phyloP scores from a whole-genome alignment of 2,329 filamentous ascomycete species.

The Aspergillus unguis region DNA sequence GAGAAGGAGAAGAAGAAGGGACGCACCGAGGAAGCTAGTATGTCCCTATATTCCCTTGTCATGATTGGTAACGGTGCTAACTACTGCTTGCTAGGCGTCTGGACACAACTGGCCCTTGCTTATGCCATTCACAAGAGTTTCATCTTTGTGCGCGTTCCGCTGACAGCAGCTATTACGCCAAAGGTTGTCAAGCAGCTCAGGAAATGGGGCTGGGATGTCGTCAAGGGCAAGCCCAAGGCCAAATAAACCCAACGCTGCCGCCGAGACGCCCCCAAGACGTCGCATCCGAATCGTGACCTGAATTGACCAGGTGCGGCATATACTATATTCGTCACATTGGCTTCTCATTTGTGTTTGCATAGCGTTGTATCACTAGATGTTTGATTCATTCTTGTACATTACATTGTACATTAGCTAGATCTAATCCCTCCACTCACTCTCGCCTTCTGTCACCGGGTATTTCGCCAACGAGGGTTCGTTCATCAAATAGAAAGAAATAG shows the following conservation, averaged over 20 bases:
- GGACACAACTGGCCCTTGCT: constrained; percentile 86
- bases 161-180: constrained; percentile 85
- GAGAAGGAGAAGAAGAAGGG: constrained; percentile 58
- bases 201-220: constrained; percentile 92
- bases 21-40: constrained; percentile 66
- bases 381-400: constrained; percentile 20
- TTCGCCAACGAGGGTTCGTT: constrained; percentile 6
- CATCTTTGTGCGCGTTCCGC: constrained; percentile 90
- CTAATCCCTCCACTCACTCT: constrained; percentile 29
- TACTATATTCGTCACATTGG: constrained; percentile 1
- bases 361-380: constrained; percentile 18
- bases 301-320: neutral
- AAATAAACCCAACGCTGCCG: constrained; percentile 13
- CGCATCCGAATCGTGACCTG: neutral
- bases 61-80: neutral
- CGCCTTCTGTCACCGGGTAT: constrained; percentile 12
- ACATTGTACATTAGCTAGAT: constrained; percentile 33
- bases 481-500: constrained; percentile 5
- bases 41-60: neutral
- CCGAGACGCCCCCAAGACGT: neutral
- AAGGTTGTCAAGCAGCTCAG: constrained; percentile 89
- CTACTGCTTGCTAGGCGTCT: constrained; percentile 50
- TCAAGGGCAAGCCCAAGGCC: constrained; percentile 60
- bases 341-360: constrained; percentile 17
- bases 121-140: constrained; percentile 98